Conservation (phyloP, 2,329 filamentous ascomycete species). For the Alternaria triticina region DNA sequence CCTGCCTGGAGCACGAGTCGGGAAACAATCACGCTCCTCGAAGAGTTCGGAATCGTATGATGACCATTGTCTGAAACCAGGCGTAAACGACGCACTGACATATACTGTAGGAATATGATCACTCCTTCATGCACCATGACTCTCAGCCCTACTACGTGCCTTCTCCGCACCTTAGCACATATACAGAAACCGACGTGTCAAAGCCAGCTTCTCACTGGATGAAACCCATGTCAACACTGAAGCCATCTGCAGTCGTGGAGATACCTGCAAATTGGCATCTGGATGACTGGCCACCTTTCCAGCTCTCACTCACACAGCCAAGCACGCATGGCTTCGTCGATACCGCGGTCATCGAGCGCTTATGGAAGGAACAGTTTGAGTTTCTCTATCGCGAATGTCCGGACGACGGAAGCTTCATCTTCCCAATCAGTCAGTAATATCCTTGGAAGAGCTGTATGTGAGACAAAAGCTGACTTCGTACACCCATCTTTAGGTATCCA, state of each 20-base stretch:
- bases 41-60: constrained; percentile 49
- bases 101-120: constrained; percentile 56
- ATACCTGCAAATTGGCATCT: constrained; percentile 59
- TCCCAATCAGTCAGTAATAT: constrained; percentile 47
- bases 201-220: constrained; percentile 48
- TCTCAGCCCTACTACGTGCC: constrained; percentile 50
- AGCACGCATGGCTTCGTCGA: constrained; percentile 60
- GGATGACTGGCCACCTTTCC: constrained; percentile 57
- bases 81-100: background rate
- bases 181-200: constrained; percentile 38
- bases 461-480: background rate
- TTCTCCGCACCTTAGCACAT: constrained; percentile 52
- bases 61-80: background rate
- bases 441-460: background rate
- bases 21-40: constrained; percentile 49
- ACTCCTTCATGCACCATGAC: constrained; percentile 59
- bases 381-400: constrained; percentile 52
- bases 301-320: constrained; percentile 54
- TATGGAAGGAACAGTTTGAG: constrained; percentile 57
- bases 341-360: constrained; percentile 49
- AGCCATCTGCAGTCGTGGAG: constrained; percentile 49
- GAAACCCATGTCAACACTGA: constrained; percentile 44
- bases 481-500: constrained; percentile 41
- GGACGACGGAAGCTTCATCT: constrained; percentile 53
- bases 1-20: constrained; percentile 52